These are phyloP conservation scores for Amanita jacksonii DNA, from an alignment of 768 basidiomycete species.

Conservation along the genomic window DNA sequence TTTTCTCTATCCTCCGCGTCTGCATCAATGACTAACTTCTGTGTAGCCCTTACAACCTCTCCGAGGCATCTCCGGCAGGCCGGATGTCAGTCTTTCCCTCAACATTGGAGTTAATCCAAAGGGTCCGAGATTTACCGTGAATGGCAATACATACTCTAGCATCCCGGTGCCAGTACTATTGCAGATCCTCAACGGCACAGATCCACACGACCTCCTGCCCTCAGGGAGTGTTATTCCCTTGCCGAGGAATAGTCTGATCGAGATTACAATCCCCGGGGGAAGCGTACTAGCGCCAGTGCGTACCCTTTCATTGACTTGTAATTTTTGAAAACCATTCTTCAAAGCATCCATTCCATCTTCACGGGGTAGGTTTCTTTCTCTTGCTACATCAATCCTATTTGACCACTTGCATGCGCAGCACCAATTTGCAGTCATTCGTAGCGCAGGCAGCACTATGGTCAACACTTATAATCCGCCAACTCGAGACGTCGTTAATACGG, in stretches of 20 bases:
- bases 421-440: constrained; percentile 28
- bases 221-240: constrained; percentile 25
- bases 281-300: constrained; percentile 25
- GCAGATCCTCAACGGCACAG: constrained; percentile 35
- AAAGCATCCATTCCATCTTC: constrained; percentile 28
- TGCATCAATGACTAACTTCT: not conserved
- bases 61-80: constrained; percentile 30
- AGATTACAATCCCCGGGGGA: constrained; percentile 26
- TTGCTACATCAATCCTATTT: too few species aligned
- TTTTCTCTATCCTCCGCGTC: constrained; percentile 10
- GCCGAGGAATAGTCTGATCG: constrained; percentile 26
- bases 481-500: constrained; percentile 39
- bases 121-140: constrained; percentile 19
- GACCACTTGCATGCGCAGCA: too few species aligned
- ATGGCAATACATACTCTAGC: constrained; percentile 24
- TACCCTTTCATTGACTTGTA: not conserved
- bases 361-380: constrained; percentile 9
- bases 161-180: constrained; percentile 35
- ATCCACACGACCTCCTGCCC: constrained; percentile 21
- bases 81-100: constrained; percentile 27
- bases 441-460: constrained; percentile 21
- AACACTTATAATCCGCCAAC: constrained; percentile 40
- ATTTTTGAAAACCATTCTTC: constrained; percentile 12
- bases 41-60: constrained; percentile 8
- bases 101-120: constrained; percentile 19